phyloP scores from a whole-genome alignment of 352 stramenopile species.

The Globisporangium carolinianum region DNA sequence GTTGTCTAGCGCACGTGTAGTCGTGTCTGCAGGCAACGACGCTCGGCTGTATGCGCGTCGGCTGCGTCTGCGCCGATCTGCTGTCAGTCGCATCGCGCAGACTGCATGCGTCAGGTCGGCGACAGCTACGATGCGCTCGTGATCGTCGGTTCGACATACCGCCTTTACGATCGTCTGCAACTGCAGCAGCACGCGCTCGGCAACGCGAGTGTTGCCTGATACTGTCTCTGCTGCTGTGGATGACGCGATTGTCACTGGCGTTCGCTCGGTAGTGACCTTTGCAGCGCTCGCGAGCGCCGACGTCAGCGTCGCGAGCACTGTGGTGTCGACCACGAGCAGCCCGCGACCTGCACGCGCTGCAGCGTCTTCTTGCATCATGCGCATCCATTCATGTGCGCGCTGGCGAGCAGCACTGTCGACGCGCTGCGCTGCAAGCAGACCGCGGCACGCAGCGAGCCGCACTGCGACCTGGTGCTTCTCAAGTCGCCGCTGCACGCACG shows the following conservation, averaged over 20 bases:
- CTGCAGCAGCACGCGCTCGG: conserved; percentile 5
- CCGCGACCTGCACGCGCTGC: conserved; percentile 29
- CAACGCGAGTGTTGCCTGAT: background rate
- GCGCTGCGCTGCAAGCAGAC: conserved; percentile 1
- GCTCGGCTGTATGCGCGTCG: background rate
- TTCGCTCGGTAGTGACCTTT: conserved; percentile 12
- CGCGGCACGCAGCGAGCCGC: conserved; percentile 13
- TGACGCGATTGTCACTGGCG: background rate
- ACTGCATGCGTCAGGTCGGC: background rate
- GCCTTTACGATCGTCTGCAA: conserved; percentile 25
- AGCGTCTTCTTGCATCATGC: conserved; percentile 50
- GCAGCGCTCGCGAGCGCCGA: conserved; percentile 16
- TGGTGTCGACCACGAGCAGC: conserved; percentile 34
- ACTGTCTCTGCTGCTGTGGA: background rate
- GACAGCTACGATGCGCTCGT: background rate
- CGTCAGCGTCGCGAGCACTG: conserved; percentile 23
- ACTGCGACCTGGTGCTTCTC: conserved; percentile 33
- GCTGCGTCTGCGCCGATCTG: conserved; percentile 11
- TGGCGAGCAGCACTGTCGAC: background rate
- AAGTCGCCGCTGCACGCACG: conserved; percentile 21
- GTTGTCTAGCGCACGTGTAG: too few relatives aligned
- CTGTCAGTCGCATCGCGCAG: conserved; percentile 3
- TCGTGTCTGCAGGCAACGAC: too few relatives aligned
- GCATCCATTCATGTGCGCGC: conserved; percentile 33
- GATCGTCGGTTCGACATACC: conserved; percentile 11